Conservation (phyloP, 2,329 filamentous ascomycete species). For the Pezicula rhizophila region DNA sequence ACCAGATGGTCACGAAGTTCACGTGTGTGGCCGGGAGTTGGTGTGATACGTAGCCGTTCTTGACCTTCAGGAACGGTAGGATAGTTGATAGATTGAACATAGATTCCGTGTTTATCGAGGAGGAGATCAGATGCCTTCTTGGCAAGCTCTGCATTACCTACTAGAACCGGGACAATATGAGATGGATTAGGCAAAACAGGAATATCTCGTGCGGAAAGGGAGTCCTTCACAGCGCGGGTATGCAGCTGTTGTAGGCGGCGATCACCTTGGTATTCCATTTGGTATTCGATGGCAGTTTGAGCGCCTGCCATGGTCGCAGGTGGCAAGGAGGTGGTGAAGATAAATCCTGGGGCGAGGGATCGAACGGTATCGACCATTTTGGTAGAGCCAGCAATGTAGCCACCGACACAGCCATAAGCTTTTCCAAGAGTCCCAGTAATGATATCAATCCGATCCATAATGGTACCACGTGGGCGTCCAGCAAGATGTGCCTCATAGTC, state of each 20-base stretch:
- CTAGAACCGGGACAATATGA: slow-evolving; percentile 89
- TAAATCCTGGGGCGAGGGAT: slow-evolving; percentile 93
- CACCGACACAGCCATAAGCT: slow-evolving; percentile 94
- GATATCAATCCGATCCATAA: slow-evolving; percentile 96
- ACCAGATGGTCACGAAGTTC: slow-evolving; percentile 83
- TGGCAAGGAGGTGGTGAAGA: slow-evolving; percentile 95
- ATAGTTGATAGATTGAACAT: slow-evolving; percentile 99
- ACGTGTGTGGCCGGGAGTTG: slow-evolving; percentile 85
- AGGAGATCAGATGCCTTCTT: slow-evolving; percentile 91
- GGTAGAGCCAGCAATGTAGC: slow-evolving; percentile 88
- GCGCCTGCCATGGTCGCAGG: slow-evolving; percentile 97
- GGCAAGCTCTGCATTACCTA: slow-evolving; percentile 88
- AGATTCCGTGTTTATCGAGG: slow-evolving; percentile 83
- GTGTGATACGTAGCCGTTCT: slow-evolving; percentile 91
- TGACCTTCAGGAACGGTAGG: slow-evolving; percentile 97
- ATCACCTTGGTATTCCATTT: slow-evolving; percentile 78
- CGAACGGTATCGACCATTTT: slow-evolving; percentile 89
- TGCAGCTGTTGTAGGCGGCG: slow-evolving; percentile 91
- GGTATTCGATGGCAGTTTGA: slow-evolving; percentile 86
- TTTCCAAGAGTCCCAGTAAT: slow-evolving; percentile 97
- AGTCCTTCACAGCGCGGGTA: slow-evolving; percentile 88
- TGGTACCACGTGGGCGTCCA: slow-evolving; percentile 69
- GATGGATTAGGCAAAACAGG: slow-evolving; percentile 97
- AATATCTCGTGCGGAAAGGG: slow-evolving; percentile 72
- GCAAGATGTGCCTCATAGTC: slow-evolving; percentile 82